A percentile compares a stretch with the other conserved stretches of the same genome.
These are phyloP conservation scores for Volvariella volvacea DNA, from an alignment of 1,284 basidiomycete species.

Conservation along the genomic window DNA sequence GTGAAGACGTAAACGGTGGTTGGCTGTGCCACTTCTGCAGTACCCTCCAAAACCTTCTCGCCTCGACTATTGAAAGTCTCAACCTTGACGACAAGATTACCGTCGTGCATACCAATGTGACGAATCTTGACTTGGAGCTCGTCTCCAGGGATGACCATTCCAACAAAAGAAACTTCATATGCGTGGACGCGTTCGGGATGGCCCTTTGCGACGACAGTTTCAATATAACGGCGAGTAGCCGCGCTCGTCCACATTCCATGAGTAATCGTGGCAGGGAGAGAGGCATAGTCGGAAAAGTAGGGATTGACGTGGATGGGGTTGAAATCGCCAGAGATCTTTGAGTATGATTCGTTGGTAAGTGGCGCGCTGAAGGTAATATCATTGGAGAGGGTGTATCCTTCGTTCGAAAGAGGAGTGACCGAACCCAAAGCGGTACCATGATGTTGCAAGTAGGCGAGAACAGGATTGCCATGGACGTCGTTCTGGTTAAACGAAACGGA, in stretches of 20 bases:
- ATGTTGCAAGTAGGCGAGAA: conserved; percentile 88
- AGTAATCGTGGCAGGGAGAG: conserved; percentile 95
- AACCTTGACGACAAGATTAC: conserved; percentile 89
- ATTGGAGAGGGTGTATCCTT: conserved; percentile 77
- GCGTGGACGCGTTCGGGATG: conserved; percentile 85
- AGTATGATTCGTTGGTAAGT: conserved; percentile 92
- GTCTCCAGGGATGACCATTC: conserved; percentile 96
- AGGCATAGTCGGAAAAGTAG: conserved; percentile 93
- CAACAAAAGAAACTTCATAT: conserved; percentile 90
- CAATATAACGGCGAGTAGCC: conserved; percentile 88
- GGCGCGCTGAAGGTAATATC: conserved; percentile 70
- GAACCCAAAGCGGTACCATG: conserved; percentile 79
- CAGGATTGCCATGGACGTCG: conserved; percentile 88
- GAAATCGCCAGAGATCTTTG: conserved; percentile 94
- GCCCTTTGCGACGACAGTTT: conserved; percentile 91
- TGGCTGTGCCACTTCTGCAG: conserved; percentile 89
- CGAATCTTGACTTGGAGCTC: conserved; percentile 84
- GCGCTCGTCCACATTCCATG: conserved; percentile 98
- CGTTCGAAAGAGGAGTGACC: conserved; percentile 73
- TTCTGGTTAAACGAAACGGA: conserved; percentile 84
- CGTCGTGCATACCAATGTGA: conserved; percentile 87
- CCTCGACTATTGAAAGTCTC: conserved; percentile 82
- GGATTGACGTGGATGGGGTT: conserved; percentile 99
- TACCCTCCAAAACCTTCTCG: conserved; percentile 89
- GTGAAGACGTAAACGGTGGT: conserved; percentile 97